Base-by-base conservation (phyloP, 139 green algal genomes). In the Closterium sp. region DNA sequence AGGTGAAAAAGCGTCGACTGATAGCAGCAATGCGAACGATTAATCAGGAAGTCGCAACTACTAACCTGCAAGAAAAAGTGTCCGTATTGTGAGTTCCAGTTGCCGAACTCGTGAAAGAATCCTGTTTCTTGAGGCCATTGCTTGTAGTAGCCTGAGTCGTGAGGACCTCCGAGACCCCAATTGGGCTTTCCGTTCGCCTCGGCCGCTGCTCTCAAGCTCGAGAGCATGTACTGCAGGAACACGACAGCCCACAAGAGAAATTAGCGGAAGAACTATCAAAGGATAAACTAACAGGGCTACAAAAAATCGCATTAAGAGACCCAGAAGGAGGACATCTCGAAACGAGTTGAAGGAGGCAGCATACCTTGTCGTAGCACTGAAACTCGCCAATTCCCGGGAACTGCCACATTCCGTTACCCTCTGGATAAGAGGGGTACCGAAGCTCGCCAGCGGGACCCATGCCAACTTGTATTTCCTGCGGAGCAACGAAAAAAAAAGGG, bases 351-450 rank as follows among this genome's bases (percentile, higher is more conserved):
- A 66, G 21, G n/a, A 85, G 0, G 81, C 28, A 0, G 83, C 83
- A 86, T 86, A 93, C 91, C 89, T 93, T 96, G 95, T 99, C 98
- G 92, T 98, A 99, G 95, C 98, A 99, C 7, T 94, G 98, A 95
- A 99, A 99, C 95, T 99, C 97, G 30, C 98, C 98, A 23, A 99
- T 97, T 10, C 98, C 98, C 6, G 98, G 98, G 91, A 99, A 99
- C 10, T 97, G 95, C 98, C 98, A 99, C 90, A 34, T 92, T n/a
- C 76, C 90, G 4, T 91, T 91, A 30, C 93, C 12, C 64, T 94
- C 92, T 34, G 98, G 98, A 92, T 99, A 99, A 0, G 97, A 96
- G 2, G 98, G 98, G 92, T 99, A 99, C n/a, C 98, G 95, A 89
- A 99, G 96, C 96, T 99, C 98, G 19, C 98, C 98, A 19, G 97